Conservation (phyloP, 228 moss, liverwort and hornwort species). For the Sphagnum fallax region DNA sequence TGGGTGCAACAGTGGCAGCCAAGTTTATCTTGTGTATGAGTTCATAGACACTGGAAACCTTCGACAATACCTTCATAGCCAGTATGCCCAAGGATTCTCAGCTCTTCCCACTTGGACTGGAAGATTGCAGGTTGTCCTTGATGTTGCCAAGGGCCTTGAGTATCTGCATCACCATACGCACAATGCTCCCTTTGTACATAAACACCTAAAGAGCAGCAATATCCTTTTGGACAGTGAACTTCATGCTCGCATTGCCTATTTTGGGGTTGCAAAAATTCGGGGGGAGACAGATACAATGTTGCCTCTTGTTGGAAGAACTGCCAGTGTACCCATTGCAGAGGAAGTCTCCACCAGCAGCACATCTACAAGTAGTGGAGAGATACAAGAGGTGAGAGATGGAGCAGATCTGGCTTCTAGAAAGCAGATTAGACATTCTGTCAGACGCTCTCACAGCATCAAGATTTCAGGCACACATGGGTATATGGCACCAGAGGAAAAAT, state of each 20-base stretch:
- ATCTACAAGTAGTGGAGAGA: constrained; percentile 14
- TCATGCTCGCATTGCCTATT: constrained; percentile 59
- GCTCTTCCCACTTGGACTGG: constrained; percentile 64
- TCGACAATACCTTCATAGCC: constrained; percentile 49
- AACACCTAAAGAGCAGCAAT: constrained; percentile 81
- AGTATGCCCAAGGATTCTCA: constrained; percentile 48
- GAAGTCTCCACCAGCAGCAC: not conserved
- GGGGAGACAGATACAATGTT: constrained; percentile 30
- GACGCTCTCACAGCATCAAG: constrained; percentile 63
- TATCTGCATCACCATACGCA: constrained; percentile 73
- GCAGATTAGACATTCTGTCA: constrained; percentile 7
- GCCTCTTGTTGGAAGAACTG: no score
- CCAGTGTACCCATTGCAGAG: constrained; percentile 1
- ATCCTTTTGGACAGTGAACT: constrained; percentile 58
- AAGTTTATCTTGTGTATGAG: constrained; percentile 71
- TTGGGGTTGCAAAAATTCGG: constrained; percentile 63
- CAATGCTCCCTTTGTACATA: constrained; percentile 56
- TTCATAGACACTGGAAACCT: constrained; percentile 53
- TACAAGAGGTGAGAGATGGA: constrained; percentile 4
- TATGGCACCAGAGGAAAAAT: constrained; percentile 86
- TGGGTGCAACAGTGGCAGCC: constrained; percentile 59
- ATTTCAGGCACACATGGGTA: constrained; percentile 79
- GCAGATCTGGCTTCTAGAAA: constrained; percentile 4
- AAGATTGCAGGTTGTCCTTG: constrained; percentile 64
- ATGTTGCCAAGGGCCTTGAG: constrained; percentile 76